These are phyloP conservation scores for Candida palmyrensis DNA, from an alignment of 805 yeast genomes.

Conservation along the genomic window DNA sequence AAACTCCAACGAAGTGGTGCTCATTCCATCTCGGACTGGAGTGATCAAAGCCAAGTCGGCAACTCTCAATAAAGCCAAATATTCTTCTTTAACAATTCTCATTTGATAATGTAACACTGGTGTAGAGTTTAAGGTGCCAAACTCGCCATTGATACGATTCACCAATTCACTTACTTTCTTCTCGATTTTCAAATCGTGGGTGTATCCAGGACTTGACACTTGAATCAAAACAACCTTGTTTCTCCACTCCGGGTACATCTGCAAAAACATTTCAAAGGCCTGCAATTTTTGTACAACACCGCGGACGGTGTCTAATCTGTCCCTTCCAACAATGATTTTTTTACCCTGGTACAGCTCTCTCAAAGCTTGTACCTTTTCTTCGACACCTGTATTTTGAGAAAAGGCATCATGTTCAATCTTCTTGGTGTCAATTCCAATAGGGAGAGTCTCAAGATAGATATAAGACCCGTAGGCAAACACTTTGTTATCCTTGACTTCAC, in stretches of 20 bases:
- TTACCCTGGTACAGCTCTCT: constrained; percentile 56
- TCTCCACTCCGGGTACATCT: constrained; percentile 90
- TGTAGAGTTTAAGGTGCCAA: constrained; percentile 73
- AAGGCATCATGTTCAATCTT: constrained; percentile 63
- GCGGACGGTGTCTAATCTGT: constrained; percentile 83
- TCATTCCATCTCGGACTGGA: constrained; percentile 92
- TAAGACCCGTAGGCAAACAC: constrained; percentile 74
- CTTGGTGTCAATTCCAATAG: constrained; percentile 84
- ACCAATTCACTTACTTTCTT: constrained; percentile 80
- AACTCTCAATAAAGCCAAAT: constrained; percentile 77
- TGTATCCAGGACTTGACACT: constrained; percentile 76
- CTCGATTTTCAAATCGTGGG: constrained; percentile 62
- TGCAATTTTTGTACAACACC: constrained; percentile 92
- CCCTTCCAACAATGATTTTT: constrained; percentile 89
- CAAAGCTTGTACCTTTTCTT: constrained; percentile 61
- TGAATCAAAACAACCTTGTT: constrained; percentile 84
- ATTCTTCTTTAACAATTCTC: constrained; percentile 83
- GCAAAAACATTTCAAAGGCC: constrained; percentile 84
- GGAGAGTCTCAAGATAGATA: constrained; percentile 69
- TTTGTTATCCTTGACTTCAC: constrained; percentile 55
- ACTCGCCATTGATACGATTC: constrained; percentile 75
- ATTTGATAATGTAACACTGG: constrained; percentile 94
- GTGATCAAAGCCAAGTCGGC: constrained; percentile 91
- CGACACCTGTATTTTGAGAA: constrained; percentile 35
- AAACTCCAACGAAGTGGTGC: constrained; percentile 89